Evolutionary conservation across 1,139 yeast genomes (phyloP).

Genomic region (Yamadazyma kanchanaburiensis): DNA sequence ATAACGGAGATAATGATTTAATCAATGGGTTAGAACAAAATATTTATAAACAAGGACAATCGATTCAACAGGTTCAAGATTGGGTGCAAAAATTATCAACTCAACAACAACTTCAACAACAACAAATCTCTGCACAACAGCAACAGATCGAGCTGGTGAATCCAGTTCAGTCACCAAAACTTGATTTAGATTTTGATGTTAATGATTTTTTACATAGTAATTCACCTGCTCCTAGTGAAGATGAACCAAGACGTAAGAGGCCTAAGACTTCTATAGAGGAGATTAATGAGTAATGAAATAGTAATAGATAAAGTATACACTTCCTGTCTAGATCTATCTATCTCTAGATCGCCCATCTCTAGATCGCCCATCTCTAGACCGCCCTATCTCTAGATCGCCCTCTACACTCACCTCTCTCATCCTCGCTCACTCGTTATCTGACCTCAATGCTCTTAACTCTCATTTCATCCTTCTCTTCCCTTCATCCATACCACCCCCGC

Average conservation of each 20-base stretch:
- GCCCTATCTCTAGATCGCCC: too few relatives aligned
- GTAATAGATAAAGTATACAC: slow-evolving; percentile 1
- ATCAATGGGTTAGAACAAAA: slow-evolving; percentile 41
- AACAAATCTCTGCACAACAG: slow-evolving; percentile 11
- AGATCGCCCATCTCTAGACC: too few relatives aligned
- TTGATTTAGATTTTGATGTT: slow-evolving; percentile 36
- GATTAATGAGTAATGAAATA: too few relatives aligned
- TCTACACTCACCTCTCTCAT: too few relatives aligned
- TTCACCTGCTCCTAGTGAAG: slow-evolving; percentile 13
- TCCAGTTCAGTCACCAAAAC: slow-evolving; percentile 6
- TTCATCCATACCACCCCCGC: too few relatives aligned
- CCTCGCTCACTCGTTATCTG: too few relatives aligned
- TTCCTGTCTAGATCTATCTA: slow-evolving; percentile 1
- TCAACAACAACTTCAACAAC: slow-evolving; percentile 33
- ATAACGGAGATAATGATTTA: slow-evolving; percentile 13
- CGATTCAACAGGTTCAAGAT: slow-evolving; percentile 57
- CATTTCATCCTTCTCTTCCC: too few relatives aligned
- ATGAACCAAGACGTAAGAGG: slow-evolving; percentile 14
- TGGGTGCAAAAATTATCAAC: slow-evolving; percentile 49
- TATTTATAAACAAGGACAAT: slow-evolving; percentile 48
- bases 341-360: too few relatives aligned
- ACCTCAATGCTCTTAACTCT: too few relatives aligned
- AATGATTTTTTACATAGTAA: slow-evolving; percentile 26
- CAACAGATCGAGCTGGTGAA: neutral
- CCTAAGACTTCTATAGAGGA: slow-evolving; percentile 12